Evolutionary conservation across 2,329 filamentous ascomycete genomes (phyloP).

Genomic region (Paecilomyces dactylethromorphus): DNA sequence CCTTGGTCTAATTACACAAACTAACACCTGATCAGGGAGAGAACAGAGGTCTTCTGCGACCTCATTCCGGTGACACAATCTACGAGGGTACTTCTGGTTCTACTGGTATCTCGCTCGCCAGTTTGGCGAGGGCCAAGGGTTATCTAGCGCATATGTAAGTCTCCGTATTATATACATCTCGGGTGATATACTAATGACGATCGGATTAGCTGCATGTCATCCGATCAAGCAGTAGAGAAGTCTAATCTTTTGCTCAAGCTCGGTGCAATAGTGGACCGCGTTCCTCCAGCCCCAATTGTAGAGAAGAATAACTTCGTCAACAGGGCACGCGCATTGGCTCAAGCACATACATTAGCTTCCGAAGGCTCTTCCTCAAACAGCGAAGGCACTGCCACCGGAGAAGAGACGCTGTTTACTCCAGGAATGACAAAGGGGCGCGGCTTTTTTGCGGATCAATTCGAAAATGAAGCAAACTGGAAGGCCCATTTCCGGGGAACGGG

Average conservation of each 20-base stretch:
- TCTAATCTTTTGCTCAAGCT: constrained; percentile 81
- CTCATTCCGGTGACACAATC: constrained; percentile 81
- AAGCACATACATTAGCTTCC: constrained; percentile 56
- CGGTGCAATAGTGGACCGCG: constrained; percentile 86
- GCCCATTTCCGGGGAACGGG: constrained; percentile 80
- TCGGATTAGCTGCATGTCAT: constrained; percentile 69
- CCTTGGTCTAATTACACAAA: background rate
- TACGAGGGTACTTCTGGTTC: constrained; percentile 97
- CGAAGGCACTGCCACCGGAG: constrained; percentile 6
- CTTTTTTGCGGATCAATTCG: constrained; percentile 95
- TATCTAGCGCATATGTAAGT: constrained; percentile 81
- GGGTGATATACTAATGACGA: constrained; percentile 8
- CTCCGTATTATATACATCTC: constrained; percentile 1
- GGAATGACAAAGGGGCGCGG: constrained; percentile 59
- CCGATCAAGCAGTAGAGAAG: constrained; percentile 85
- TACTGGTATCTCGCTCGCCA: constrained; percentile 90
- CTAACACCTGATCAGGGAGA: constrained; percentile 56
- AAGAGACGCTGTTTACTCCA: constrained; percentile 13
- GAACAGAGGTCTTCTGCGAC: constrained; percentile 64
- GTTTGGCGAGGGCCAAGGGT: constrained; percentile 77
- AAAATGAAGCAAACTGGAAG: constrained; percentile 79
- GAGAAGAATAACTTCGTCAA: constrained; percentile 93
- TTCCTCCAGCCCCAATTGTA: constrained; percentile 87
- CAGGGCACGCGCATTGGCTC: constrained; percentile 69
- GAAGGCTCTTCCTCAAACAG: constrained; percentile 5